Base-by-base conservation (phyloP, 2,329 filamentous ascomycete genomes). In the Colletotrichum chlorophyti region DNA sequence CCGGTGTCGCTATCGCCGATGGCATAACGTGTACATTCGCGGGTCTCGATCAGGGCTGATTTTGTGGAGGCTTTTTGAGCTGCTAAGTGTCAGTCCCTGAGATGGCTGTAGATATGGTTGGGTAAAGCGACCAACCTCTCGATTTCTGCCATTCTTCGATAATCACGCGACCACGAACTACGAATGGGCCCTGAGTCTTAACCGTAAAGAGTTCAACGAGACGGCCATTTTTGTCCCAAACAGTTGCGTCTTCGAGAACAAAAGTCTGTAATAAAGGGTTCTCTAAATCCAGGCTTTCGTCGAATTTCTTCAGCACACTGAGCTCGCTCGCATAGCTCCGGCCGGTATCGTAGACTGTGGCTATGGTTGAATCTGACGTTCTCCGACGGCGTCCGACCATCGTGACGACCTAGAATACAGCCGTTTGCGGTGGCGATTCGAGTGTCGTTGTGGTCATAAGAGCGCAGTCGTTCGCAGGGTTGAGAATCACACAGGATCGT, bases 161-260 rank as follows among this genome's bases (percentile, higher is more conserved):
- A 4, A 50, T 76, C 14, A 91, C 74, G 34, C 75, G 74, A 12
- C 89, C 90, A 12, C 82, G 80, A 11, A 91, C 76, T 6, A 80
- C 79, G 53, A 89, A 82, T 0, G 88, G 88, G 0, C 85, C 83
- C 38, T 84, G 76, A 0, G 81, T 70, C 64, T 83, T 81, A 3
- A 88, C 84, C 42, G 84, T 71, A 4, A 92, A 78, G 5, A 89
- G 79, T 66, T 84, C 90, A 24, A 81, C 83, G 4, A 84, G 69
- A 24, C 72, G 71, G 26, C 83, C 81, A 63, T 86, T 78, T 42
- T 74, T 78, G 45, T 76, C 73, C 61, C 83, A 80, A n/a, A 91
- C 79, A 15, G 83, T 77, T 32, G 83, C 87, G 66, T 90, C 54
- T 47, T 63, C 59, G 10, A 63, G 38, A 37, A 63, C 51, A n/a